These are phyloP conservation scores for Coemansia nantahalensis DNA, from an alignment of 192 early-diverging fungal species.

Conservation along the genomic window DNA sequence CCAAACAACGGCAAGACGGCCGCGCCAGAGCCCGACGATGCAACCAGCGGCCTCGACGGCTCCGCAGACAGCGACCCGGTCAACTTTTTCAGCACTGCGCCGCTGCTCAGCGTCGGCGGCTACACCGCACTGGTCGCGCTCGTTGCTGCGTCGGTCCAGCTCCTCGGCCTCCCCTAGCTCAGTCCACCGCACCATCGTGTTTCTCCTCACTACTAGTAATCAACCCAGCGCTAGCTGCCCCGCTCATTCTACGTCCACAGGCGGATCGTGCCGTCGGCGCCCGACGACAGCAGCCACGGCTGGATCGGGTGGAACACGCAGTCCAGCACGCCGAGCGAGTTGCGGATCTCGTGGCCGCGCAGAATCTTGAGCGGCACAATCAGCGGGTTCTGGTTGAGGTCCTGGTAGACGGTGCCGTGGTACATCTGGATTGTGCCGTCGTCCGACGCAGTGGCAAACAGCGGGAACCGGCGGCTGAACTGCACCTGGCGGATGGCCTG, in stretches of 20 bases:
- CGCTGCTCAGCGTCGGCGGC: constrained; percentile 30
- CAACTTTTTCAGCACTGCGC: constrained; percentile 48
- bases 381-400: constrained; percentile 93
- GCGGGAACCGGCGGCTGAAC: constrained; percentile 85
- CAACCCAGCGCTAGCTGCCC: no score
- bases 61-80: constrained; percentile 19
- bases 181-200: no score
- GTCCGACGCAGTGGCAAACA: constrained; percentile 91
- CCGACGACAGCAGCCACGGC: constrained; percentile 94
- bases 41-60: constrained; percentile 44
- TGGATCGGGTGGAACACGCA: constrained; percentile 94
- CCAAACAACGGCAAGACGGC: constrained; percentile 46
- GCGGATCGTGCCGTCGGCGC: constrained; percentile 86
- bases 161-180: constrained; percentile 31
- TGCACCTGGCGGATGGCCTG: constrained; percentile 85
- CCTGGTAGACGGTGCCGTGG: constrained; percentile 98
- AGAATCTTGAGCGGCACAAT: constrained; percentile 98
- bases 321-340: constrained; percentile 75
- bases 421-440: constrained; percentile 94
- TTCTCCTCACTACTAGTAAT: no score
- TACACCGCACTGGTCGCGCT: constrained; percentile 36
- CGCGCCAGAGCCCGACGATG: constrained; percentile 29
- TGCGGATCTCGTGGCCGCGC: constrained; percentile 70
- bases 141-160: constrained; percentile 39
- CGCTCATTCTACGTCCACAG: constrained; percentile 90